Evolutionary conservation across 139 green algal genomes (phyloP).

Genomic region (Chlorella sp.): DNA sequence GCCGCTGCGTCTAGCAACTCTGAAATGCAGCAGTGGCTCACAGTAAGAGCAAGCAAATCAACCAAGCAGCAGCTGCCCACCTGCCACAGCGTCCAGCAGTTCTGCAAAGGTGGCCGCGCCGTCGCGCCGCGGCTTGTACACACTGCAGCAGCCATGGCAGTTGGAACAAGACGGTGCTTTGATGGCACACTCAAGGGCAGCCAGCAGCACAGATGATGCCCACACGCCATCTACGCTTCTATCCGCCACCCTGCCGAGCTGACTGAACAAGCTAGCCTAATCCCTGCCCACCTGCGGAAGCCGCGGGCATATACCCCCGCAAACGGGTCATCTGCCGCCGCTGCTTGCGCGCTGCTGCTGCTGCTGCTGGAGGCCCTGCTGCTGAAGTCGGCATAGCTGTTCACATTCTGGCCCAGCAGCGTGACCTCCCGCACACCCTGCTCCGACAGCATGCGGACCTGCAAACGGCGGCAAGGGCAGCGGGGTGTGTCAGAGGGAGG

Average conservation of each 20-base stretch:
- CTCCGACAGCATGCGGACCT: constrained; percentile 61
- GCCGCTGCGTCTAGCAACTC: too few species aligned
- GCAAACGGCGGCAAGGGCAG: not conserved
- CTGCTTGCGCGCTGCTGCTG: not conserved
- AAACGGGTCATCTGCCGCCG: constrained; percentile 10
- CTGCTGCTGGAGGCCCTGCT: not conserved
- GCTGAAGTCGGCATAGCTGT: constrained; percentile 81
- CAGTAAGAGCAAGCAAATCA: too few species aligned
- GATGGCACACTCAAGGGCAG: too few species aligned
- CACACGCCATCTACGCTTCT: too few species aligned
- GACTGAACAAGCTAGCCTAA: too few species aligned
- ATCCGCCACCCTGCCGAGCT: too few species aligned
- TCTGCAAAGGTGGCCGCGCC: constrained; percentile 79
- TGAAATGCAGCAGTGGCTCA: too few species aligned
- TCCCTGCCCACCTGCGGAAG: constrained; percentile 19
- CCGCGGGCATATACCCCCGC: constrained; percentile 4
- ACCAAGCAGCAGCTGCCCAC: too few species aligned
- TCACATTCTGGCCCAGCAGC: constrained; percentile 95
- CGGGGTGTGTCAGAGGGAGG: too few species aligned
- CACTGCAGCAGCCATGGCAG: constrained; percentile 26
- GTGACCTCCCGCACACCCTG: constrained; percentile 85
- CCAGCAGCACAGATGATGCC: too few species aligned
- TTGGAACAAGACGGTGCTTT: too few species aligned
- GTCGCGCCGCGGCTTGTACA: constrained; percentile 81
- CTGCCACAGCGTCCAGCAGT: constrained; percentile 78